Conservation (phyloP, 441 rosid species). For the Gossypium gossypioides region DNA sequence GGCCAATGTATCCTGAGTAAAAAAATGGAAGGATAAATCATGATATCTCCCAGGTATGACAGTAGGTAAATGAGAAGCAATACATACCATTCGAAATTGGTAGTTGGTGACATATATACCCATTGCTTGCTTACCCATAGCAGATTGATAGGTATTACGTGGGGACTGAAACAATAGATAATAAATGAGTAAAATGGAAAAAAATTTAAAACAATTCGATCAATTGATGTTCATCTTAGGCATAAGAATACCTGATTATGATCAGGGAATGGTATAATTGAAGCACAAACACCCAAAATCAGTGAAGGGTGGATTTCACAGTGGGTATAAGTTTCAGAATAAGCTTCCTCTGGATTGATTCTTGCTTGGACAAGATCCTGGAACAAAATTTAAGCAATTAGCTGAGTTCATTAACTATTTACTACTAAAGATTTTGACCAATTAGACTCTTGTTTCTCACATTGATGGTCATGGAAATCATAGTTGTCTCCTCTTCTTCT, state of each 20-base stretch:
- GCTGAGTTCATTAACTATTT: background rate
- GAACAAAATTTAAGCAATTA: slow-evolving; percentile 13
- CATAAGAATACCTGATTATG: slow-evolving; percentile 71
- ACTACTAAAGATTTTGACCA: background rate
- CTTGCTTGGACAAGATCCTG: slow-evolving; percentile 95
- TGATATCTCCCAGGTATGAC: background rate
- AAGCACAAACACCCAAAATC: slow-evolving; percentile 93
- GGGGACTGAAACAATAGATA: slow-evolving; percentile 58
- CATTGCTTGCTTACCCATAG: slow-evolving; percentile 99
- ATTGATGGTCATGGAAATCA: slow-evolving; percentile 98
- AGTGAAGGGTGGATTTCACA: slow-evolving; percentile 98
- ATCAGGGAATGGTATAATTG: slow-evolving; percentile 97
- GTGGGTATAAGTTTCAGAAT: slow-evolving; percentile 80
- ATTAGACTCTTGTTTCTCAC: slow-evolving; percentile 36
- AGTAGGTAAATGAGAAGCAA: background rate
- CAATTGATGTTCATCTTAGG: slow-evolving; percentile 1
- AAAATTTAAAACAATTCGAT: background rate
- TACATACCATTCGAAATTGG: slow-evolving; percentile 83
- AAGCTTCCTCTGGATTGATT: slow-evolving; percentile 65
- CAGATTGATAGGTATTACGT: slow-evolving; percentile 97
- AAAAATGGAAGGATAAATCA: slow-evolving; percentile 10
- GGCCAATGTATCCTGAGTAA: slow-evolving; percentile 77
- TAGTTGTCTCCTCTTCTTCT: slow-evolving; percentile 97
- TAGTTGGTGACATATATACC: slow-evolving; percentile 96
- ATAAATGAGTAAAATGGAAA: slow-evolving; percentile 4